These are phyloP conservation scores for Imleria badia DNA, from an alignment of 768 basidiomycete genomes.

Conservation along the genomic window DNA sequence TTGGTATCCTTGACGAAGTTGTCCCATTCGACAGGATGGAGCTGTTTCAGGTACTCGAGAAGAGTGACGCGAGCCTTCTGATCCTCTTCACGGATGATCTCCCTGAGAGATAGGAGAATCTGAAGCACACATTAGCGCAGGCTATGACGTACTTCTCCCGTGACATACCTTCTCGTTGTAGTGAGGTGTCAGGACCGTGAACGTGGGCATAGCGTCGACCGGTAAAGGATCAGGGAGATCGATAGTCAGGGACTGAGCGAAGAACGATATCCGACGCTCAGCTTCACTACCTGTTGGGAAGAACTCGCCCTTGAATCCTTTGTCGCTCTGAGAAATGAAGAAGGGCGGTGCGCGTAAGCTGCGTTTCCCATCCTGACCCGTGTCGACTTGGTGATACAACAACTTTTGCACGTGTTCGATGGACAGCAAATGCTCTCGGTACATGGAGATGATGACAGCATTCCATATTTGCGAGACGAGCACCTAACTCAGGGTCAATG, in stretches of 20 bases:
- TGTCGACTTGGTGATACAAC: constrained; percentile 95
- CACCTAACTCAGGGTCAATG: constrained; percentile 50
- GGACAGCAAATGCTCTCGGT: constrained; percentile 96
- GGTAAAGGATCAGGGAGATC: constrained; percentile 89
- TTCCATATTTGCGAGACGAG: constrained; percentile 99
- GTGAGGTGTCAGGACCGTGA: constrained; percentile 97
- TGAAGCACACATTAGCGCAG: constrained; percentile 28
- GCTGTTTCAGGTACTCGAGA: constrained; percentile 96
- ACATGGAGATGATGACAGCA: constrained; percentile 99
- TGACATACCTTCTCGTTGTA: constrained; percentile 89
- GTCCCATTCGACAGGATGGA: constrained; percentile 98
- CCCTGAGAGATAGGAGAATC: constrained; percentile 93
- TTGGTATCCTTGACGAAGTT: constrained; percentile 99
- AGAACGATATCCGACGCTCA: constrained; percentile 97
- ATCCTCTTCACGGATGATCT: constrained; percentile 98
- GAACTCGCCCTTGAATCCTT: constrained; percentile 81
- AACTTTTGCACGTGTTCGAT: constrained; percentile 99
- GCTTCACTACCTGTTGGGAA: constrained; percentile 96
- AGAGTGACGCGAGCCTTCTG: constrained; percentile 96
- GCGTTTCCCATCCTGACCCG: constrained; percentile 78
- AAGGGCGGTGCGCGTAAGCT: constrained; percentile 94
- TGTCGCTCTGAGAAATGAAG: constrained; percentile 95
- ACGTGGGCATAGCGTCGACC: constrained; percentile 99
- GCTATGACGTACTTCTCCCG: neutral
- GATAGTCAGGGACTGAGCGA: constrained; percentile 97